These are phyloP conservation scores for Fusarium fujikuroi DNA, from an alignment of 2,329 filamentous ascomycete species.

Conservation along the genomic window DNA sequence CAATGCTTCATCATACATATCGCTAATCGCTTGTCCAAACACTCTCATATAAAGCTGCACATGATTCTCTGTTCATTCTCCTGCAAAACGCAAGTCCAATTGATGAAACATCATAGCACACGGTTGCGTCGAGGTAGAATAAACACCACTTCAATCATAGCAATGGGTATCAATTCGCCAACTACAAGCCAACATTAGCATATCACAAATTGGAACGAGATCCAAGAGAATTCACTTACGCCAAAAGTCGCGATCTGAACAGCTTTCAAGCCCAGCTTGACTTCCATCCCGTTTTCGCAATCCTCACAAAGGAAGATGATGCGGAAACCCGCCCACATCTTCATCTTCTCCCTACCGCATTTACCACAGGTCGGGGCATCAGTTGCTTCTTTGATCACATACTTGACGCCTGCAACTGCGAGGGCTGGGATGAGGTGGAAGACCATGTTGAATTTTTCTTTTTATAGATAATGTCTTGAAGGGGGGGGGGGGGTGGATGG, in stretches of 20 bases:
- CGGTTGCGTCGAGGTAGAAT: rapidly evolving
- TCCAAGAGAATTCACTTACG: background rate
- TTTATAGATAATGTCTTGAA: background rate
- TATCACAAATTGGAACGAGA: background rate
- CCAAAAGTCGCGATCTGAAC: background rate
- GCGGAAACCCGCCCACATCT: background rate
- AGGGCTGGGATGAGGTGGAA: background rate
- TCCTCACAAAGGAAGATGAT: background rate
- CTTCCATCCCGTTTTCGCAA: background rate
- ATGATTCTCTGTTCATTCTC: background rate
- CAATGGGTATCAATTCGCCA: background rate
- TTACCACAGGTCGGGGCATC: background rate
- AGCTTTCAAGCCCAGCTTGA: background rate
- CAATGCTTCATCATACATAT: background rate
- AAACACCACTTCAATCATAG: background rate
- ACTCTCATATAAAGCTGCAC: background rate
- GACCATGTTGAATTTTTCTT: background rate
- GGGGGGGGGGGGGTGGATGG: background rate
- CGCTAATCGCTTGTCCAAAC: background rate
- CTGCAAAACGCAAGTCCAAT: rapidly evolving
- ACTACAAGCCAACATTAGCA: background rate
- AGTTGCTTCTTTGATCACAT: background rate
- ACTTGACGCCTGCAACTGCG: background rate
- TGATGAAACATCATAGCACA: too few species aligned
- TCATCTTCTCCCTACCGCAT: background rate